Evolutionary conservation across 2,329 filamentous ascomycete genomes (phyloP), one percentile per base, ranked within the genome.

Genomic region (Penicillium rolfsii): DNA sequence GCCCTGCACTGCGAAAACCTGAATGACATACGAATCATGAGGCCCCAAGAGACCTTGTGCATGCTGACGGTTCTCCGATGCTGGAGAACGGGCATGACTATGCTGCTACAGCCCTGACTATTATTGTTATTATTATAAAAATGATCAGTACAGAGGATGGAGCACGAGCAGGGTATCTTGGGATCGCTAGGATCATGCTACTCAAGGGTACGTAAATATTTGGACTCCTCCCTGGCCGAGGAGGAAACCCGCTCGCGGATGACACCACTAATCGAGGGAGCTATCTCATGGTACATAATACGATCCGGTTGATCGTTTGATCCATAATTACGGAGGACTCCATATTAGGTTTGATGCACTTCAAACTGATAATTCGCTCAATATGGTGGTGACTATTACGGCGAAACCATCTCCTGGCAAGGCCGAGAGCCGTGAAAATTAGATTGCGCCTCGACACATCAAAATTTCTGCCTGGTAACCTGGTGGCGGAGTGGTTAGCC

Each of bases 1-100:
- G 45, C 59, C 59, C 48, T 41, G 50, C 22, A 36, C 24, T 30
- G 56, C 43, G 28, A 63, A 58, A 59, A 58, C 62, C 57, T 7
- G 52, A 56, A 36, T 38, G 14, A 35, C 30, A 56, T 46, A 56
- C 40, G 53, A 46, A 36, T 56, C 40, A 46, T 55, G 19, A 24
- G 30, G n/a, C 48, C 28, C 48, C 30, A 35, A 50, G 4, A n/a
- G 48, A 5, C 48, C 48, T 50, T 50, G 48, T 50, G 46, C 46
- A 49, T 35, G 48, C 28, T 50, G 48, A 35, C 28, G 35, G 30
- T 50, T 26, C 24, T 46, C 28, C 30, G 16, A 49, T 33, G n/a
- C 12, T 50, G 24, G 45, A 48, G 26, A 30, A 30, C 45, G 16
- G 26, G 16, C 28, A 50, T 35, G 4, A 35, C 28, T 22, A 22